Evolutionary conservation across 2,329 filamentous ascomycete genomes (phyloP).

Genomic region (Ascochyta lentis): DNA sequence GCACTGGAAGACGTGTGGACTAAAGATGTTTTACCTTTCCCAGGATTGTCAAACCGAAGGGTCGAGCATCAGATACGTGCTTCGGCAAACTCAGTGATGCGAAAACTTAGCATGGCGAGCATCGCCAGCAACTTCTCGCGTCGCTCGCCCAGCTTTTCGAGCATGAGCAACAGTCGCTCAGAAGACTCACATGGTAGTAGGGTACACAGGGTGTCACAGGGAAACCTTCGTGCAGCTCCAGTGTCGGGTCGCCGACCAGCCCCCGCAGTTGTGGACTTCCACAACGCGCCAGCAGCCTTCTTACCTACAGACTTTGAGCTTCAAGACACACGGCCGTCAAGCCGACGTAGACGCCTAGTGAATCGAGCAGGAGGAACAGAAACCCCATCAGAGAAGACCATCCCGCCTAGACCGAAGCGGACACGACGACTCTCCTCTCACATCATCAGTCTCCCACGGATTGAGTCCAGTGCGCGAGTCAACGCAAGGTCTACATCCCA

Average conservation of each 20-base stretch:
- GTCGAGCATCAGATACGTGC: constrained; percentile 76
- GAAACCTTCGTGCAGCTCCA: constrained; percentile 32
- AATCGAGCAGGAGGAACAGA: constrained; percentile 34
- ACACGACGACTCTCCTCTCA: constrained; percentile 42
- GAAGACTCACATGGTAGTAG: constrained; percentile 44
- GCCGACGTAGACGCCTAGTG: constrained; percentile 38
- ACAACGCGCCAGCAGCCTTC: constrained; percentile 56
- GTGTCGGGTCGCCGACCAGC: constrained; percentile 36
- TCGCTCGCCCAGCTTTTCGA: constrained; percentile 67
- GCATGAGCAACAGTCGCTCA: constrained; percentile 46
- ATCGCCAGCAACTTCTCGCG: constrained; percentile 79
- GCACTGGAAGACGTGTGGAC: constrained; percentile 83
- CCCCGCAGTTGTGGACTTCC: constrained; percentile 53
- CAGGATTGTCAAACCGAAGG: constrained; percentile 74
- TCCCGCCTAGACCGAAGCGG: constrained; percentile 33
- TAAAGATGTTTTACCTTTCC: constrained; percentile 78
- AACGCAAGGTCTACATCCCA: constrained; percentile 26
- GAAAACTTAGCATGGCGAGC: constrained; percentile 83
- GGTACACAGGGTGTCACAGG: constrained; percentile 36
- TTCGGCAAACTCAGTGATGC: constrained; percentile 85
- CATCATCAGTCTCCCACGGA: constrained; percentile 39
- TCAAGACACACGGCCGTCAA: constrained; percentile 31
- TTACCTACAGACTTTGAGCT: constrained; percentile 58
- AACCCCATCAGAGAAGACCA: constrained; percentile 31
- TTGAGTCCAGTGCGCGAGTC: constrained; percentile 28